These are phyloP conservation scores for Ceratocystis cacaofunesta DNA, from an alignment of 2,329 filamentous ascomycete species.

Conservation along the genomic window DNA sequence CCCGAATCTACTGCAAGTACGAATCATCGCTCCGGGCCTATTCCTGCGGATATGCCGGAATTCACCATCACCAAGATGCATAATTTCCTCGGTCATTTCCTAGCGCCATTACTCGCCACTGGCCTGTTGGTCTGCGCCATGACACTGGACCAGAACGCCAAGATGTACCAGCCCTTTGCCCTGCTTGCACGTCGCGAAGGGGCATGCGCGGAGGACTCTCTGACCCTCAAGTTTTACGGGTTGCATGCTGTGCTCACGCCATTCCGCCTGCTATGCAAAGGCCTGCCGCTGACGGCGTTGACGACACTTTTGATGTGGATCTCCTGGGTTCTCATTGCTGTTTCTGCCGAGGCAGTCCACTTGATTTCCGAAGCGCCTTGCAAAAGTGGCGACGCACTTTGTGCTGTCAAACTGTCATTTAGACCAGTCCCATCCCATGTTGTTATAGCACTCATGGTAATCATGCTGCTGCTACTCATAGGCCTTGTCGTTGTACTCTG, in stretches of 20 bases:
- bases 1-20: background rate
- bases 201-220: conserved; percentile 2
- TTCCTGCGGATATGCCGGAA: background rate
- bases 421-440: conserved; percentile 4
- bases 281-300: conserved; percentile 10
- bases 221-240: conserved; percentile 11
- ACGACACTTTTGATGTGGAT: conserved; percentile 2
- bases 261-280: conserved; percentile 4
- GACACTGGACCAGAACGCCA: conserved; percentile 13
- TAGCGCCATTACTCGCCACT: conserved; percentile 9
- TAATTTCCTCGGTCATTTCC: conserved; percentile 13
- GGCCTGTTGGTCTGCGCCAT: conserved; percentile 1
- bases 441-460: background rate
- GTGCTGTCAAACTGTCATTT: conserved; percentile 10
- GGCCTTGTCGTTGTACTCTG: conserved; percentile 8
- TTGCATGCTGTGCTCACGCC: conserved; percentile 3
- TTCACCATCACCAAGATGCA: conserved; percentile 2
- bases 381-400: background rate
- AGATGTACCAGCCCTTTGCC: conserved; percentile 14
- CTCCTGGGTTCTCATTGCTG: conserved; percentile 7
- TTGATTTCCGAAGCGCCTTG: conserved; percentile 3
- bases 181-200: conserved; percentile 3
- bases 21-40: background rate
- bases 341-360: conserved; percentile 9
- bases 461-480: conserved; percentile 9